These are phyloP conservation scores for Globisporangium spiculum DNA, from an alignment of 352 stramenopile genomes.

Conservation along the genomic window DNA sequence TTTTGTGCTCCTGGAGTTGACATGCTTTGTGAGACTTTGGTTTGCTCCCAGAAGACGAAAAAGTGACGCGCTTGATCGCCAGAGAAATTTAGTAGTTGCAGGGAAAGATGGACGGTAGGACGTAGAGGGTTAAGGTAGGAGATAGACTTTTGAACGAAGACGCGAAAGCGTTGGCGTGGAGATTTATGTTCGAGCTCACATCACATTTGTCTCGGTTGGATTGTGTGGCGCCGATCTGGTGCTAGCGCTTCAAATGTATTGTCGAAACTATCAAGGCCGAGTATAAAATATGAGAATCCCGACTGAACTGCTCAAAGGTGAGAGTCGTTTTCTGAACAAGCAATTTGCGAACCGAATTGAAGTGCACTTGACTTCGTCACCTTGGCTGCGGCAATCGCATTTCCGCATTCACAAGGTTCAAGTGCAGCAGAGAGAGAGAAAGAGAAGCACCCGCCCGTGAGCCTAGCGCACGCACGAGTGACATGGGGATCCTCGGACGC, in stretches of 20 bases:
- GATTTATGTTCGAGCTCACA: not conserved
- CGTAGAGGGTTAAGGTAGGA: not conserved
- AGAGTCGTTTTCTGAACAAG: not conserved
- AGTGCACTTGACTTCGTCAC: not conserved
- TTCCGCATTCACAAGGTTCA: not conserved
- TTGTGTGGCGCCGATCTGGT: too few species aligned
- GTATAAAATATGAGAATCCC: not conserved
- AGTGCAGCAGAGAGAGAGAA: not conserved
- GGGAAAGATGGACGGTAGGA: not conserved
- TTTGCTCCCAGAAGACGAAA: not conserved
- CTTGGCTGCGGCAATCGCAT: not conserved
- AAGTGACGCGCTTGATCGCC: not conserved
- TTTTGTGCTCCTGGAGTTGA: not conserved
- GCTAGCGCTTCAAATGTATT: not conserved
- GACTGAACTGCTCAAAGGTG: not conserved
- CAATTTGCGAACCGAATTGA: not conserved
- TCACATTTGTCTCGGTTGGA: not conserved
- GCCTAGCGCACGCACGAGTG: not conserved
- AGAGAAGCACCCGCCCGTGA: not conserved
- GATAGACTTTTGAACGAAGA: not conserved
- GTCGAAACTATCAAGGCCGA: too few species aligned
- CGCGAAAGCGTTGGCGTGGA: not conserved
- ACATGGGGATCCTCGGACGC: conserved; percentile 26
- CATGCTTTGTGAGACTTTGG: not conserved
- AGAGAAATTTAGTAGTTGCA: not conserved